Conservation (phyloP, 2,329 filamentous ascomycete species). For the Colletotrichum viniferum region DNA sequence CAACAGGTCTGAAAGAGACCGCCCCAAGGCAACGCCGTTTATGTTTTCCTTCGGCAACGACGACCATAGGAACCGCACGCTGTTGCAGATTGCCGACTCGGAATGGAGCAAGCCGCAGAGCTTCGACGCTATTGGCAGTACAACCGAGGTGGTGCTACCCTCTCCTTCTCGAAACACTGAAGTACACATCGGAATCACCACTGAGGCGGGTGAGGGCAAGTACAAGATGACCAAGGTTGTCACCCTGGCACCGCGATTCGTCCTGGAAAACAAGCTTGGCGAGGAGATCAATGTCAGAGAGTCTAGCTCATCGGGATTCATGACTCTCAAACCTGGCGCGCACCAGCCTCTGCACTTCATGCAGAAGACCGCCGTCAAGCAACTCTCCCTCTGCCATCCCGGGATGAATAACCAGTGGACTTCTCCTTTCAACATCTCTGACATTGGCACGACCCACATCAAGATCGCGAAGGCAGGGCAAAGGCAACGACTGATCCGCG, state of each 20-base stretch:
- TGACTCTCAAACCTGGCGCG: slow-evolving; percentile 77
- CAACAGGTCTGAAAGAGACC: slow-evolving; percentile 54
- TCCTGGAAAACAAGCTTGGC: slow-evolving; percentile 89
- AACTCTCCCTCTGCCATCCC: slow-evolving; percentile 90
- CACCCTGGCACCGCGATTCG: slow-evolving; percentile 88
- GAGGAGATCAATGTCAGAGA: slow-evolving; percentile 92
- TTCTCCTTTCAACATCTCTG: slow-evolving; percentile 95
- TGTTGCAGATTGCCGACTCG: slow-evolving; percentile 87
- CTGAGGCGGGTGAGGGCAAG: slow-evolving; percentile 92
- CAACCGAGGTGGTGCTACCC: slow-evolving; percentile 83
- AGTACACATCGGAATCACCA: slow-evolving; percentile 88
- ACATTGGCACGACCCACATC: slow-evolving; percentile 89
- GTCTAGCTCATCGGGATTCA: slow-evolving; percentile 85
- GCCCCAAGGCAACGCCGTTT: slow-evolving; percentile 81
- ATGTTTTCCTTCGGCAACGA: slow-evolving; percentile 95
- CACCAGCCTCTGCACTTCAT: slow-evolving; percentile 89
- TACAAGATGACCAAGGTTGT: slow-evolving; percentile 98
- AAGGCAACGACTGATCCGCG: slow-evolving; percentile 83
- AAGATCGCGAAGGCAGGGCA: slow-evolving; percentile 92
- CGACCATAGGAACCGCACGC: slow-evolving; percentile 87
- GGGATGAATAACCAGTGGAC: slow-evolving; percentile 98
- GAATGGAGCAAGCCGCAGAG: slow-evolving; percentile 97
- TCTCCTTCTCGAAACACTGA: slow-evolving; percentile 75
- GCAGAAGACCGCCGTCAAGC: slow-evolving; percentile 81
- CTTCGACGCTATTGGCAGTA: slow-evolving; percentile 96